Percentiles rank a stretch among this genome's conserved stretches.
Conservation (phyloP, 23 red algal genomes). For the Gracilaria domingensis region DNA sequence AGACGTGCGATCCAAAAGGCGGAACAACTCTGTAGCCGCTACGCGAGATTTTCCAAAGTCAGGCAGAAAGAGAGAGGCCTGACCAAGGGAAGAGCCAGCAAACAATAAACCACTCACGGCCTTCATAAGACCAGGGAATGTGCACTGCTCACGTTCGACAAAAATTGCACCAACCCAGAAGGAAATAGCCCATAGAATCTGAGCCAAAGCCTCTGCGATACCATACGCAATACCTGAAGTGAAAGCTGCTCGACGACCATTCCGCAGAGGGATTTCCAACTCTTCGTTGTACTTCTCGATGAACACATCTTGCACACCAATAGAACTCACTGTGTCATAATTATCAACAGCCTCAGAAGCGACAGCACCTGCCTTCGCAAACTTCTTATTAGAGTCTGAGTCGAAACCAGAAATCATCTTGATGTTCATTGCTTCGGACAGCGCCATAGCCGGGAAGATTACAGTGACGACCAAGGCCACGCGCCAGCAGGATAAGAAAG, state of each 20-base stretch:
- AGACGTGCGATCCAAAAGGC: constrained; percentile 81
- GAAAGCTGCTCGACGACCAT: constrained; percentile 57
- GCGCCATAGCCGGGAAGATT: constrained; percentile 68
- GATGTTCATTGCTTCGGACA: constrained; percentile 58
- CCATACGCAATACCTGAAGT: constrained; percentile 78
- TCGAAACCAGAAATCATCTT: constrained; percentile 68
- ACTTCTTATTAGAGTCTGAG: constrained; percentile 64
- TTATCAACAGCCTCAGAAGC: constrained; percentile 89
- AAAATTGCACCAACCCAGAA: constrained; percentile 82
- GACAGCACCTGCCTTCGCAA: constrained; percentile 69
- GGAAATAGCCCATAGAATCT: constrained; percentile 78
- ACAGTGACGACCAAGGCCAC: constrained; percentile 79
- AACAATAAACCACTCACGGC: constrained; percentile 71
- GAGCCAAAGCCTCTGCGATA: constrained; percentile 66
- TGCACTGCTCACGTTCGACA: constrained; percentile 46
- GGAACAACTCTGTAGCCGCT: constrained; percentile 88
- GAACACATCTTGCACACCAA: constrained; percentile 82
- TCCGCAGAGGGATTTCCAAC: constrained; percentile 55
- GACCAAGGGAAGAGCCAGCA: constrained; percentile 63
- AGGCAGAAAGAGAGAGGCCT: constrained; percentile 72
- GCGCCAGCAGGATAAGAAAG: constrained; percentile 74
- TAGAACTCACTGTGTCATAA: constrained; percentile 80
- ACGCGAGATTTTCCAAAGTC: constrained; percentile 85
- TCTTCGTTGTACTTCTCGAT: constrained; percentile 72
- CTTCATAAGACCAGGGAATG: constrained; percentile 59